A percentile compares a stretch with the other conserved stretches of the same genome.
Conservation (phyloP, 2,329 filamentous ascomycete species). For the Calonectria crousiana region DNA sequence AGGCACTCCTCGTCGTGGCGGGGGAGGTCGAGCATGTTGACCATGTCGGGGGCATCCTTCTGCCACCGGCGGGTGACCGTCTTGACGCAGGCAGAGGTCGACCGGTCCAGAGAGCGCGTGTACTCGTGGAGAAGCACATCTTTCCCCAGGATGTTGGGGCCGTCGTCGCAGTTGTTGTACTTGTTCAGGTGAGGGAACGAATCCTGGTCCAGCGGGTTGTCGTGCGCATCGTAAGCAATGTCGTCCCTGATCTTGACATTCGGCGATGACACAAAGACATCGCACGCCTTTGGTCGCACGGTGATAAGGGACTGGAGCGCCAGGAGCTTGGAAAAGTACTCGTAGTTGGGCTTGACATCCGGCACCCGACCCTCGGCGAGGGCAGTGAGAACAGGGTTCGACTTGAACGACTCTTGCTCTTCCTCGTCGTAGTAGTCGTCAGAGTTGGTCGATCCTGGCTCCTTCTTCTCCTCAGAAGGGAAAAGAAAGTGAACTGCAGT, state of each 20-base stretch:
- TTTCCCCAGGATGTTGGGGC: conserved; percentile 62
- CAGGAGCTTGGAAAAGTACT: conserved; percentile 70
- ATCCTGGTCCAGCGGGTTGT: conserved; percentile 56
- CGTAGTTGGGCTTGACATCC: conserved; percentile 71
- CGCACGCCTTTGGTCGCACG: conserved; percentile 68
- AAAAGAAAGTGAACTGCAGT: conserved; percentile 71
- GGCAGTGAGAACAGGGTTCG: conserved; percentile 72
- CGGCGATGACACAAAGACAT: conserved; percentile 69
- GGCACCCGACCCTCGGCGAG: conserved; percentile 69
- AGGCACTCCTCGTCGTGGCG: conserved; percentile 65
- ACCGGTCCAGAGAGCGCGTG: conserved; percentile 65
- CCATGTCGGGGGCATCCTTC: conserved; percentile 67
- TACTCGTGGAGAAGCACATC: conserved; percentile 71
- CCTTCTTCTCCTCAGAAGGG: conserved; percentile 66
- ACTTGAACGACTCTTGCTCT: conserved; percentile 69
- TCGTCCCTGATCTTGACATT: conserved; percentile 65
- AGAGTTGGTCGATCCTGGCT: conserved; percentile 72
- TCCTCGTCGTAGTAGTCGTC: conserved; percentile 62
- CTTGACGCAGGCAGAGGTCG: conserved; percentile 67
- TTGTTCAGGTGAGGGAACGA: conserved; percentile 69
- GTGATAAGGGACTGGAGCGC: conserved; percentile 65
- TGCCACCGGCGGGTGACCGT: conserved; percentile 69
- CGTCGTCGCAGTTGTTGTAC: conserved; percentile 64
- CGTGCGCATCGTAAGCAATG: conserved; percentile 58
- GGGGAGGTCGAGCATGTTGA: conserved; percentile 63